Conservation (phyloP, 306 rosid genomes). For the Malus orientalis region DNA sequence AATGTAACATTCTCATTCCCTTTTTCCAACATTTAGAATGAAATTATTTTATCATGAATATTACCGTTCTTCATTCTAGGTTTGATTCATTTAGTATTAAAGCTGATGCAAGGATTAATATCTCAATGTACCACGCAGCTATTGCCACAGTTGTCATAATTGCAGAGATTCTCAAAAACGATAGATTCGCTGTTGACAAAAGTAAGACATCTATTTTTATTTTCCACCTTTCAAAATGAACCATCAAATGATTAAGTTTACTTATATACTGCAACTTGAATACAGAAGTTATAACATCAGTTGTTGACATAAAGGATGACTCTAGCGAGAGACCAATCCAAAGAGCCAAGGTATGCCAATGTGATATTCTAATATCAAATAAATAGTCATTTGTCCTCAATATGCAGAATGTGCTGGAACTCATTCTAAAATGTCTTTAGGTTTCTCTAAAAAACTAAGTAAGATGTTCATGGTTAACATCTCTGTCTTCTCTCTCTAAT, state of each 20-base stretch:
- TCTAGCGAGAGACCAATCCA: slow-evolving; percentile 34
- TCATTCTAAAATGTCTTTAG: background rate
- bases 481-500: no score
- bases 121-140: background rate
- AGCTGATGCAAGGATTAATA: background rate
- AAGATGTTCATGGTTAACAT: background rate
- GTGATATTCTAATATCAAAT: background rate
- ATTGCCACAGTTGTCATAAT: no score
- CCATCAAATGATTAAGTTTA: background rate
- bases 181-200: slow-evolving; percentile 38
- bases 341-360: slow-evolving; percentile 1
- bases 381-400: no score
- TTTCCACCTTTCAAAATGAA: background rate
- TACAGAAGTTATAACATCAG: slow-evolving; percentile 34
- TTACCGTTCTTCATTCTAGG: background rate
- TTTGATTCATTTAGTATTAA: background rate
- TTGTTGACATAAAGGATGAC: slow-evolving; percentile 39
- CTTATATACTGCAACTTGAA: background rate
- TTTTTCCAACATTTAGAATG: background rate
- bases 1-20: background rate
- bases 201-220: slow-evolving; percentile 12
- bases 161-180: slow-evolving; percentile 20
- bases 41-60: background rate
- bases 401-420: background rate
- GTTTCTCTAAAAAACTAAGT: background rate